phyloP scores from a whole-genome alignment of 2,329 filamentous ascomycete species.

The Zymoseptoria brevis region DNA sequence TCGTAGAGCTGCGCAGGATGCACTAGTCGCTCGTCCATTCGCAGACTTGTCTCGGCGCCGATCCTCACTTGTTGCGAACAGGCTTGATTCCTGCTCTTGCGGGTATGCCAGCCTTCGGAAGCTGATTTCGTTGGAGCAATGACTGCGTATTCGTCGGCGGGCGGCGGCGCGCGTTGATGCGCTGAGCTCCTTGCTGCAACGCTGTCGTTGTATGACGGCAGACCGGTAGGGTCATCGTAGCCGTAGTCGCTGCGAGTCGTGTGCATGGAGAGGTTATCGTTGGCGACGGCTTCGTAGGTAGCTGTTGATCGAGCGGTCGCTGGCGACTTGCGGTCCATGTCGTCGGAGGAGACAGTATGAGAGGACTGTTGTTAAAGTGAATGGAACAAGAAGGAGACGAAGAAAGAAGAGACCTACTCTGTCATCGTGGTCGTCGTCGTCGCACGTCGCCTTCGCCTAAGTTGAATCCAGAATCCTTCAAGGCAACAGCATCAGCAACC shows the following conservation, averaged over 20 bases:
- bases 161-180: background rate
- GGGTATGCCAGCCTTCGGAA: background rate
- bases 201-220: constrained; percentile 25
- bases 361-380: too few species aligned
- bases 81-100: constrained; percentile 3
- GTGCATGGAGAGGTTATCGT: constrained; percentile 24
- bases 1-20: constrained; percentile 16
- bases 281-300: background rate
- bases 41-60: constrained; percentile 19
- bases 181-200: constrained; percentile 9
- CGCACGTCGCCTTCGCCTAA: background rate
- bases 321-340: constrained; percentile 1
- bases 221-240: constrained; percentile 16
- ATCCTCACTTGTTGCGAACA: constrained; percentile 8
- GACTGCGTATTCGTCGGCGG: constrained; percentile 12
- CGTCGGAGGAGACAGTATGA: background rate
- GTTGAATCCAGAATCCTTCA: background rate
- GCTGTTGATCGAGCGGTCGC: constrained; percentile 1
- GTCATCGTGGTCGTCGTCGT: background rate
- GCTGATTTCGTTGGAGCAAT: constrained; percentile 8
- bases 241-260: constrained; percentile 24
- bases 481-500: background rate
- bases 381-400: background rate
- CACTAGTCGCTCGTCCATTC: constrained; percentile 22
- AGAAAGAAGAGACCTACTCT: background rate